phyloP scores from a whole-genome alignment of 2,329 filamentous ascomycete genomes.

The Shiraia sp. region DNA sequence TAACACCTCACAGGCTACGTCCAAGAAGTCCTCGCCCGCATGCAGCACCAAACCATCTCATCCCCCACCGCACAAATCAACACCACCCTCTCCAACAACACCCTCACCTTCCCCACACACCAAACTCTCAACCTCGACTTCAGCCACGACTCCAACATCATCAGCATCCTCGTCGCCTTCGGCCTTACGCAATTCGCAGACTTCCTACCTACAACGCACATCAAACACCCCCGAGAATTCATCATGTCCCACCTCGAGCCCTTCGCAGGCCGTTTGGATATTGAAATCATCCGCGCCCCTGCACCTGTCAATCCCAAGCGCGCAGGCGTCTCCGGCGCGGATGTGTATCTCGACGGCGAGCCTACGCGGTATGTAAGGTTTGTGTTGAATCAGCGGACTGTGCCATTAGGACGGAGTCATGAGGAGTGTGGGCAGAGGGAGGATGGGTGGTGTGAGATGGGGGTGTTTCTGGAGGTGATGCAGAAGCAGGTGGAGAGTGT shows the following conservation, averaged over 20 bases:
- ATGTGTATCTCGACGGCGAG: conserved; percentile 55
- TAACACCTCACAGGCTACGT: conserved; percentile 50
- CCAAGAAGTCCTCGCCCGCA: conserved; percentile 71
- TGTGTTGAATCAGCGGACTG: conserved; percentile 72
- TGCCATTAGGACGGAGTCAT: conserved; percentile 70
- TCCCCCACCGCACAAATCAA: conserved; percentile 56
- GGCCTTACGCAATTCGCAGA: conserved; percentile 70
- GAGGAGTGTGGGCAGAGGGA: conserved; percentile 66
- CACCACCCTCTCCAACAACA: conserved; percentile 69
- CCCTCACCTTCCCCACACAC: conserved; percentile 71
- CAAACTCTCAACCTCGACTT: conserved; percentile 79
- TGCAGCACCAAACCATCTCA: conserved; percentile 64
- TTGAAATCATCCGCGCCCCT: conserved; percentile 72
- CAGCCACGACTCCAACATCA: conserved; percentile 75
- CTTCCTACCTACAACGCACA: conserved; percentile 59
- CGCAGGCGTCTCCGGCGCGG: conserved; percentile 18
- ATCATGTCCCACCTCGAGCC: conserved; percentile 70
- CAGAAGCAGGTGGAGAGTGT: conserved; percentile 62
- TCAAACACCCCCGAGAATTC: conserved; percentile 62
- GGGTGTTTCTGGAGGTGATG: conserved; percentile 67
- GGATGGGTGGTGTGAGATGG: conserved; percentile 78
- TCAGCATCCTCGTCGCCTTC: conserved; percentile 71
- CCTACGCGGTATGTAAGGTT: conserved; percentile 75
- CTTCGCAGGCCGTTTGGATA: conserved; percentile 73
- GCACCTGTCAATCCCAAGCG: conserved; percentile 55